These are phyloP conservation scores for Eucalyptus cloeziana DNA, from an alignment of 345 rosid genomes.

Conservation along the genomic window DNA sequence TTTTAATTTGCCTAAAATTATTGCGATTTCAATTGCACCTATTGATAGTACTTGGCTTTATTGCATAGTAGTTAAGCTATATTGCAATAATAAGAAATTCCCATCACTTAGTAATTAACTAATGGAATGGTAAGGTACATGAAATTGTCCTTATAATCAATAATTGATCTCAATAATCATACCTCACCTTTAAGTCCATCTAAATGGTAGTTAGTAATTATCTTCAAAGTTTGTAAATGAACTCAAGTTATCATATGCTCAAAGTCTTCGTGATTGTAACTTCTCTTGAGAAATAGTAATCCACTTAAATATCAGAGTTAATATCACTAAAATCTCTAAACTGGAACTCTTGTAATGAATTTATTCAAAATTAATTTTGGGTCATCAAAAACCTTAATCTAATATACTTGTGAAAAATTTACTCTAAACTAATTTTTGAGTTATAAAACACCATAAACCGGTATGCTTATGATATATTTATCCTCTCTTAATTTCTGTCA, in stretches of 20 bases:
- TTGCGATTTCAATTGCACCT: neutral
- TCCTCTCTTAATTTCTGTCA: fast-evolving
- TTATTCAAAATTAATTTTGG: too few relatives aligned
- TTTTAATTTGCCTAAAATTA: neutral
- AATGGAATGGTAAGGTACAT: neutral
- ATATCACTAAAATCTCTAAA: too few relatives aligned
- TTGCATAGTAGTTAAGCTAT: neutral
- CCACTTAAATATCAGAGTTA: too few relatives aligned
- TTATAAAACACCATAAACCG: fast-evolving
- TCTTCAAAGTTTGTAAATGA: too few relatives aligned
- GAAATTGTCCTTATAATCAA: neutral
- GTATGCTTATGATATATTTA: fast-evolving
- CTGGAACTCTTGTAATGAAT: too few relatives aligned
- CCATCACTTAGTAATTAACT: neutral
- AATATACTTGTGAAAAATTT: too few relatives aligned
- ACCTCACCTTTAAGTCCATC: neutral
- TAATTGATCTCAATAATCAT: neutral
- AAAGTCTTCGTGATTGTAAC: neutral
- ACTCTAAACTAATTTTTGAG: too few relatives aligned
- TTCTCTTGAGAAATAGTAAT: neutral
- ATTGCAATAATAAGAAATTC: too few relatives aligned
- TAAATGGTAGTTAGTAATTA: neutral
- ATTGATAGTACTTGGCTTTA: neutral
- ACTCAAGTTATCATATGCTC: neutral
- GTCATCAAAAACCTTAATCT: too few relatives aligned